Evolutionary conservation across 257 asterid species (phyloP).

Genomic region (Nicotiana tabacum): DNA sequence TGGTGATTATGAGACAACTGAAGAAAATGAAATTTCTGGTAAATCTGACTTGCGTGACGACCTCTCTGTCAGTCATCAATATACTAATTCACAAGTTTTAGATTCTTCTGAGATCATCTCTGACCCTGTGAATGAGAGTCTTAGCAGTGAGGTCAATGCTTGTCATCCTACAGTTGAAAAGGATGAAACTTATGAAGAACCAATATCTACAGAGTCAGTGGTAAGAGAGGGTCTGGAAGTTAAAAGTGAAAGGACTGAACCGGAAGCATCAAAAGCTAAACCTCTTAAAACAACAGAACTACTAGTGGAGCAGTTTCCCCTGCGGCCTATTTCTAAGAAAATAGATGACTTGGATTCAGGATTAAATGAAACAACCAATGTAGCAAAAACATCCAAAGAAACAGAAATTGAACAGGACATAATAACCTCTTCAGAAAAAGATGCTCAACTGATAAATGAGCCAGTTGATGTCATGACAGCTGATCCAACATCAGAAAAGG

Average conservation of each 20-base stretch:
- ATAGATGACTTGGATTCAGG: slow-evolving; percentile 28
- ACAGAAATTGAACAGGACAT: slow-evolving; percentile 22
- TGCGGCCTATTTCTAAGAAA: slow-evolving; percentile 40
- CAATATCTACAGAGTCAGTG: slow-evolving; percentile 6
- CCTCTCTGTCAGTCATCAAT: slow-evolving; percentile 13
- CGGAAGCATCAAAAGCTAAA: slow-evolving; percentile 12
- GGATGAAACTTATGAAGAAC: slow-evolving; percentile 20
- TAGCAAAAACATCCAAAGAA: slow-evolving; percentile 20
- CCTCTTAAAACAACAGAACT: slow-evolving; percentile 18
- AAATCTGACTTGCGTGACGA: not conserved
- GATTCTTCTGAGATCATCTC: slow-evolving; percentile 10
- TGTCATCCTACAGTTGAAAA: slow-evolving; percentile 15
- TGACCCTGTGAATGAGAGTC: slow-evolving; percentile 18
- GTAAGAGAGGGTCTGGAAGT: slow-evolving; percentile 17
- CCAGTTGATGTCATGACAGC: slow-evolving; percentile 22
- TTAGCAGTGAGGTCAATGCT: slow-evolving; percentile 9
- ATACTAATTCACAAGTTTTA: slow-evolving; percentile 10
- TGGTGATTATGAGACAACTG: slow-evolving; percentile 17
- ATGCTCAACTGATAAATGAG: slow-evolving; percentile 13
- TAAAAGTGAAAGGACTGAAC: not conserved
- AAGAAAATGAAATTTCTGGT: slow-evolving; percentile 14
- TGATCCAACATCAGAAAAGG: slow-evolving; percentile 17
- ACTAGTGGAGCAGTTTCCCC: slow-evolving; percentile 72
- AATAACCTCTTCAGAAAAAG: slow-evolving; percentile 11
- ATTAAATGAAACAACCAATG: slow-evolving; percentile 24